These are phyloP conservation scores for Pilobolus umbonatus DNA, from an alignment of 192 early-diverging fungal species.

Conservation along the genomic window DNA sequence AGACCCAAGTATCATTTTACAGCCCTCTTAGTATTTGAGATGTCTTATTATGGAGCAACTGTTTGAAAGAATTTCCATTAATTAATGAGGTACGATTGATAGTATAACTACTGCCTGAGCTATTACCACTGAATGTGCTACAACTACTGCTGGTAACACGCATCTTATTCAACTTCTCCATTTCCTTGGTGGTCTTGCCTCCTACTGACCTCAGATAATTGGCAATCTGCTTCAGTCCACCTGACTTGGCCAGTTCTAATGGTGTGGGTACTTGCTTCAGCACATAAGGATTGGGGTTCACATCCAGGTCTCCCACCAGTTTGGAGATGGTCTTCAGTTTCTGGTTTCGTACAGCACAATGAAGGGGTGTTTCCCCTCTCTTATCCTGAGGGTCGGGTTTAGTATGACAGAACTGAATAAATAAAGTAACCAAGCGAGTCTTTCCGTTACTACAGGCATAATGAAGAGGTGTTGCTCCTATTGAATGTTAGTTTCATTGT, in stretches of 20 bases:
- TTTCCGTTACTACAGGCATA: conserved; percentile 19
- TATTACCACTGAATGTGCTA: not conserved
- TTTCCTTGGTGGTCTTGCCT: conserved; percentile 23
- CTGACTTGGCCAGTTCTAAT: conserved; percentile 21
- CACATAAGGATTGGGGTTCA: conserved; percentile 20
- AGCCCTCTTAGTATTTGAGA: conserved; percentile 8
- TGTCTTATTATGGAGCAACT: conserved; percentile 3
- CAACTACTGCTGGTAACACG: not conserved
- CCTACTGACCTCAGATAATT: conserved; percentile 16
- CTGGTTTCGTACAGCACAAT: conserved; percentile 21
- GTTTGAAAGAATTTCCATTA: not conserved
- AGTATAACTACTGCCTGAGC: not conserved
- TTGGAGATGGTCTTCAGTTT: conserved; percentile 12
- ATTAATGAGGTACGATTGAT: no score
- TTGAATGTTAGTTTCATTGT: not conserved
- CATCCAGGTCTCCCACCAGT: conserved; percentile 20
- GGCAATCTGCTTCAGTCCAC: conserved; percentile 11
- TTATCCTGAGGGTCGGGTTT: conserved; percentile 10
- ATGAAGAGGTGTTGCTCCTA: conserved; percentile 28
- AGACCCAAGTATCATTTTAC: not conserved
- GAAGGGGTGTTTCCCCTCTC: conserved; percentile 29
- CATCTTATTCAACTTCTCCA: conserved; percentile 16
- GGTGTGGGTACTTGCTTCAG: conserved; percentile 25
- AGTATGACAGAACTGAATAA: conserved; percentile 14
- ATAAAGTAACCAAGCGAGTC: conserved; percentile 10